phyloP scores from a whole-genome alignment of 257 asterid species.

The Avicennia marina region DNA sequence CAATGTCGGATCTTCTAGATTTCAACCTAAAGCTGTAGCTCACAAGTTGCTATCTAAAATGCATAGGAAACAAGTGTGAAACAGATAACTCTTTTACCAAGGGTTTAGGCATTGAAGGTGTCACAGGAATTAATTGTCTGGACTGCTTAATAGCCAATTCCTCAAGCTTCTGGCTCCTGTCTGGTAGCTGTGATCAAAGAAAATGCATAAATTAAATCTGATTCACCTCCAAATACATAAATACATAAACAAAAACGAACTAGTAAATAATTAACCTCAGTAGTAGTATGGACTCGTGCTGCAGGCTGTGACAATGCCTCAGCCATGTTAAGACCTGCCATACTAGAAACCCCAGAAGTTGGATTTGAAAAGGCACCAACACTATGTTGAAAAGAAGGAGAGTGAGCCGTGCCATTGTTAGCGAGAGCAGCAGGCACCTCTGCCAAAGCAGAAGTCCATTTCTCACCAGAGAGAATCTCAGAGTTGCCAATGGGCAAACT shows the following conservation, averaged over 20 bases:
- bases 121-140: constrained; percentile 60
- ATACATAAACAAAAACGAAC: background rate
- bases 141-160: constrained; percentile 71
- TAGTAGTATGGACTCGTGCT: constrained; percentile 24
- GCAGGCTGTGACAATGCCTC: constrained; percentile 64
- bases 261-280: constrained; percentile 32
- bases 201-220: background rate
- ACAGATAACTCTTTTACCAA: constrained; percentile 35
- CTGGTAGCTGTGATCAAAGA: constrained; percentile 39
- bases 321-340: constrained; percentile 63
- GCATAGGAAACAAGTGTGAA: background rate
- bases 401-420: constrained; percentile 27
- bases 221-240: background rate
- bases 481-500: constrained; percentile 44
- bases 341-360: constrained; percentile 25
- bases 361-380: constrained; percentile 16
- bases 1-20: background rate
- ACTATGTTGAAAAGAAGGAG: constrained; percentile 32
- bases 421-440: constrained; percentile 53
- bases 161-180: constrained; percentile 62
- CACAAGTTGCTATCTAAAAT: background rate
- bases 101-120: constrained; percentile 50
- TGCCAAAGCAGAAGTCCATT: constrained; percentile 71
- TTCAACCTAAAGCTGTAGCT: background rate
- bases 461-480: constrained; percentile 49